phyloP scores from a whole-genome alignment of 768 basidiomycete species.

The Tricholoma hemisulphureum region DNA sequence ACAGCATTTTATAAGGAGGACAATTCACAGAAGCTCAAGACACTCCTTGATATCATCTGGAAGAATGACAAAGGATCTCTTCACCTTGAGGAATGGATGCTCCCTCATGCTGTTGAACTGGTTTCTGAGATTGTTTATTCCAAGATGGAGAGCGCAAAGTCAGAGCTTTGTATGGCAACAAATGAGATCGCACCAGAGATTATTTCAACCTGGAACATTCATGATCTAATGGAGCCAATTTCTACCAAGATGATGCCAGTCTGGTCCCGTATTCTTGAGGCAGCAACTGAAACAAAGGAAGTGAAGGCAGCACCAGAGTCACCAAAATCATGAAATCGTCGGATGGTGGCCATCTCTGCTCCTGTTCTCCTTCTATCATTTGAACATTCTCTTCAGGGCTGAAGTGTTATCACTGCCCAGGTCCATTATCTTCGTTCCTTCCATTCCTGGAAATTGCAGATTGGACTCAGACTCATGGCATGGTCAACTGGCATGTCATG shows the following conservation, averaged over 20 bases:
- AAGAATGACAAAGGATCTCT: neutral
- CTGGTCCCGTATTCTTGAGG: constrained; percentile 15
- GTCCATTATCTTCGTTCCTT: too few species aligned
- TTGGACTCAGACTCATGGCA: neutral
- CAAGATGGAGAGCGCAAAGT: constrained; percentile 24
- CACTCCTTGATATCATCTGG: neutral
- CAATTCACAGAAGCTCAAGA: neutral
- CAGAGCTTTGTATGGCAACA: constrained; percentile 16
- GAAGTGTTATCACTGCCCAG: neutral
- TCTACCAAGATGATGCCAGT: constrained; percentile 13
- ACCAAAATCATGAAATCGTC: constrained; percentile 6
- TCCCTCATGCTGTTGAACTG: constrained; percentile 12
- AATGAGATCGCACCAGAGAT: constrained; percentile 20
- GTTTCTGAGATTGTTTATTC: constrained; percentile 13
- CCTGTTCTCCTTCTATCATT: neutral
- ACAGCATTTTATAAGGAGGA: neutral
- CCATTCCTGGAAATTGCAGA: too few species aligned
- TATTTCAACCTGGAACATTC: constrained; percentile 19
- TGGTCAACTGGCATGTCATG: neutral
- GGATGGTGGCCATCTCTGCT: neutral
- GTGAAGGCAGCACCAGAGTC: neutral
- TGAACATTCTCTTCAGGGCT: neutral
- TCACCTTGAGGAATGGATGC: constrained; percentile 6
- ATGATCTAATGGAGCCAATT: constrained; percentile 19
- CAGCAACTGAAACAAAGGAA: constrained; percentile 17